Base-by-base conservation (phyloP, 176 grass and related monocot species). In the Avena insularis region DNA sequence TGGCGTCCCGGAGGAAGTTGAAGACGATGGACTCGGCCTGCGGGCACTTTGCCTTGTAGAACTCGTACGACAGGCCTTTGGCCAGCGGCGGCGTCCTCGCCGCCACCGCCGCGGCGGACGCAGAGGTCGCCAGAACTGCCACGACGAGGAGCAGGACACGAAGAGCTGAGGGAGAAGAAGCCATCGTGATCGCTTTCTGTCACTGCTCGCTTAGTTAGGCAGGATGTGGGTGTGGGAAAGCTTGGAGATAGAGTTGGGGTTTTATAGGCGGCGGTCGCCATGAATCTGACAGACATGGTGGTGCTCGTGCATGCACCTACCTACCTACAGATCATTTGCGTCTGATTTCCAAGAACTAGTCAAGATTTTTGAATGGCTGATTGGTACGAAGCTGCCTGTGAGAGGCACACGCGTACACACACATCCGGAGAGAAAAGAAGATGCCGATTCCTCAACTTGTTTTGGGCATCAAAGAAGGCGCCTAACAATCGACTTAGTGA, bases 21-120 rank as follows among this genome's bases (percentile, higher is more conserved):
- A 0, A 21, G 2, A 95, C 91, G 23, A 93, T 81, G 10, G 48
- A 33, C 87, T 95, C 85, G 1, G 89, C 68, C 29, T 71, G 10
- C 9, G 95, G 95, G 89, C 95, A 97, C 14, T 31, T 87, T 6
- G 29, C 77, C 63, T 85, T 54, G 91, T 97, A 97, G 85, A 71
- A 90, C 3, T 62, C 53, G 80, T 95, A 97, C 0, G 89, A 88
- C 2, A 97, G 85, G 4, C 95, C 95, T 4, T 46, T 8, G 6
- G 35, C 85, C 23, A 93, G 8, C 17, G 95, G 89, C 27, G 94
- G 56, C 6, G 40, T 43, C 40, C 40, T 92, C 88, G 57, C 31
- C 48, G 12, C 61, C 31, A 4, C 60, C 11, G 25, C 25, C 12
- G 25, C 62, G 33, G 67, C 31, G 0, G 27, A 57, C 1, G 12